Base-by-base conservation (phyloP, 2,329 filamentous ascomycete genomes). In the Talaromyces sp. region DNA sequence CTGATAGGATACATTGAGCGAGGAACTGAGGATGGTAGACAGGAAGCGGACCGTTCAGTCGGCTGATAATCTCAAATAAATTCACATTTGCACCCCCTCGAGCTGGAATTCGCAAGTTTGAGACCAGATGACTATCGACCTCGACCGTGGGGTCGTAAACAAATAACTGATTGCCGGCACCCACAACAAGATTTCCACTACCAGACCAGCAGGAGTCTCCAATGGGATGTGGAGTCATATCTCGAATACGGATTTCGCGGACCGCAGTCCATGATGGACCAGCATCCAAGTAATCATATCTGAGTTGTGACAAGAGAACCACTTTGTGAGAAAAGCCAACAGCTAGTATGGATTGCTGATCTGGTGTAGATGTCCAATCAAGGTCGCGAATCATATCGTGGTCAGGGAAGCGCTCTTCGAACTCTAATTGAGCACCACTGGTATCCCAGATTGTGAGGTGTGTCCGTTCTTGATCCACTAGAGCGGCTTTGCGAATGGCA, bases 21-120 rank as follows among this genome's bases (percentile, higher is more conserved):
- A 98, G 79, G 65, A 97, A 91, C 72, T 96, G 92, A 0, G 95
- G 95, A 72, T 99, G 94, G 71, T 96, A 99, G 2, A 96, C 84
- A 0, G 95, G 92, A 7, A 98, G 81, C 2, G 93, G 90, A 0
- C 92, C 91, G 72, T 97, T 98, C 58, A 98, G 82, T 67, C 91
- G 84, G 69, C 91, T 90, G 11, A 96, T 91, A 9, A 93, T 85
- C 45, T 93, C 88, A 69, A 96, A 96, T 4, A 97, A 80, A 73
- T 95, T 89, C 74, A 87, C 84, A 1, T 81, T 82, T 4, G 82
- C 82, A 11, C 76, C 77, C 48, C 82, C 77, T 63, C 72, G 76
- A 6, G 82, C 78, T 2, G 83, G 79, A 47, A 83, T 78, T 35
- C 84, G 81, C 52, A 88, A 75, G 60, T 82, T 82, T 7, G 85